phyloP scores from a whole-genome alignment of 1,139 yeast species.

The Saccharomycopsis crataegensis region DNA sequence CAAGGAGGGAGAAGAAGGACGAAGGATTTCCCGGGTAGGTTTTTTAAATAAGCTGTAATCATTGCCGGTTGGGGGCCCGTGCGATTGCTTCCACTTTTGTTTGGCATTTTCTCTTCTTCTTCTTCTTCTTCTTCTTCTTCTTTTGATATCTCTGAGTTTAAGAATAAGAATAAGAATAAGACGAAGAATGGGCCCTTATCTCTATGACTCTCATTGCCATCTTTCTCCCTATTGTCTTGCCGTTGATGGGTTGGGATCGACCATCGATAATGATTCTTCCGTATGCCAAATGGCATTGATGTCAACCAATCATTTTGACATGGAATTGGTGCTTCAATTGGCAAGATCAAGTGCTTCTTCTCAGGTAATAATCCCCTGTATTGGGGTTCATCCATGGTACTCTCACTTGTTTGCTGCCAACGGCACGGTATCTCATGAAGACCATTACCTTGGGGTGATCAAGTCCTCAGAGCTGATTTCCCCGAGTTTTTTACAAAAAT shows the following conservation, averaged over 20 bases:
- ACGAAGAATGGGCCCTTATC: neutral
- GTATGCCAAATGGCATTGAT: constrained; percentile 26
- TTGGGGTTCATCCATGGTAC: constrained; percentile 93
- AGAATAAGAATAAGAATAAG: neutral
- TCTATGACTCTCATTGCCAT: constrained; percentile 64
- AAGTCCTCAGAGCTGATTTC: constrained; percentile 19
- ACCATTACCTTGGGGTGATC: constrained; percentile 50
- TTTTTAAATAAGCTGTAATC: too few relatives aligned
- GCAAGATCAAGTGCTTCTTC: neutral
- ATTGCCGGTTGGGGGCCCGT: too few relatives aligned
- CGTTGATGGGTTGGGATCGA: constrained; percentile 25
- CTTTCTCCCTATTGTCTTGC: constrained; percentile 28
- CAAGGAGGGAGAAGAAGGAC: too few relatives aligned
- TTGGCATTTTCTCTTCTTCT: neutral
- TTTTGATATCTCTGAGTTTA: neutral
- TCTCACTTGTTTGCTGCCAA: constrained; percentile 48
- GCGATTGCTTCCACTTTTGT: neutral
- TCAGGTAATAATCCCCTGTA: constrained; percentile 40
- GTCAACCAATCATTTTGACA: constrained; percentile 34
- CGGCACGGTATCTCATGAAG: constrained; percentile 23
- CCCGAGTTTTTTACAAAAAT: neutral
- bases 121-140: neutral
- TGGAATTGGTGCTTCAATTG: constrained; percentile 27
- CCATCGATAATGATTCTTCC: constrained; percentile 20
- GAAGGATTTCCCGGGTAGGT: too few relatives aligned